Evolutionary conservation across 768 basidiomycete species (phyloP), one percentile per base, ranked within the genome.

Genomic region (Steccherinum ochraceum): DNA sequence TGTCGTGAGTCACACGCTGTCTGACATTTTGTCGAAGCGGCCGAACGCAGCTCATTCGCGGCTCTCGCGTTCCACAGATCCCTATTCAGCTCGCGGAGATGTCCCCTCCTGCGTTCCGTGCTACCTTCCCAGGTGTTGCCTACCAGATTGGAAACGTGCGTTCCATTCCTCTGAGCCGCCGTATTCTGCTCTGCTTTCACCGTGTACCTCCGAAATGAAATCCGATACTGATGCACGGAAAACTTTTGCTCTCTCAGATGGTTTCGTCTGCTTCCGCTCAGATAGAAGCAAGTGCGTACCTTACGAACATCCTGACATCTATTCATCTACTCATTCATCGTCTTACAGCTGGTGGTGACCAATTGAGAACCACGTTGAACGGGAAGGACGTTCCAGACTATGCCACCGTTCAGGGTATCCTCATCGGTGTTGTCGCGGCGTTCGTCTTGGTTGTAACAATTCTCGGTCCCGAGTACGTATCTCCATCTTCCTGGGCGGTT

Each of bases 41-140:
- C n/a, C n/a, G n/a, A n/a, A n/a, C n/a, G n/a, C n/a, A n/a, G n/a
- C n/a, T n/a, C n/a, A n/a, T n/a, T n/a, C n/a, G n/a, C n/a, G n/a
- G n/a, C n/a, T n/a, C n/a, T n/a, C n/a, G n/a, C n/a, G n/a, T n/a
- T n/a, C n/a, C n/a, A n/a, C 47, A 73, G 74, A 76, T 81, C 64
- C 90, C 91, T 1, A 86, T 92, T 58, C 86, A 85, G 64, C 73
- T 94, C 19, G 76, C 81, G 12, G 92, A 95, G 66, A 76, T 92
- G 69, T 86, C 87, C 0, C 93, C 93, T 2, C 86, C 89, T 3
- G 91, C 89, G 0, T 94, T 93, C 76, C 76, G 93, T 51, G 88
- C 90, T 3, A 86, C 86, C 1, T 93, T 91, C 74, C 86, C 87
- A 39, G 91, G 91, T 52, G 80, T 90, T 0, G 80, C 86, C 2